Evolutionary conservation across 768 basidiomycete species (phyloP), one percentile per base, ranked within the genome.

Genomic region (Pleurotus djamor): DNA sequence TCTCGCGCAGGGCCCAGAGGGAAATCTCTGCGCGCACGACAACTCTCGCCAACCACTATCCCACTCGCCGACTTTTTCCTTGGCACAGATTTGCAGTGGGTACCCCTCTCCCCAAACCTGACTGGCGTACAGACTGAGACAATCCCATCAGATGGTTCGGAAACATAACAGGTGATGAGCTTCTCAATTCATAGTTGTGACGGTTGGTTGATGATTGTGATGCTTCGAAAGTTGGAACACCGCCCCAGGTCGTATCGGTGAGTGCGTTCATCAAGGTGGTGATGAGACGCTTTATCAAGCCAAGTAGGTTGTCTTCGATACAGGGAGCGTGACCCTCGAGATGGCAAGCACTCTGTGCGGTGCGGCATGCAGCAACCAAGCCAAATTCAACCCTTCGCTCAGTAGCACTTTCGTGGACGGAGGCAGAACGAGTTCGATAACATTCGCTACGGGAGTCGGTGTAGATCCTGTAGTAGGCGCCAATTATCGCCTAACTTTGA

Each of bases 51-150:
- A 6, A 65, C 72, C 33, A 74, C 70, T n/a, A 69, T 79, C 38
- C 80, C 80, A 48, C 68, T 84, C 13, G 72, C 72, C 10, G 82
- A 83, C 69, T 82, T 82, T 66, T 84, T 83, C 71, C 62, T 75
- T 51, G 83, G 83, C 44, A 84, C 83, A 38, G 83, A 84, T 66
- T 74, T 84, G n/a, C 83, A 84, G 80, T 84, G 60, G 66, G 75
- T 60, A 44, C 33, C 36, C 57, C 32, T 6, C 16, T 13, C 33
- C 48, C 63, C 57, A 49, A 5, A 35, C 33, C 45, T 45, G 6
- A 12, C 1, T 12, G n/a, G 2, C 28, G 10, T 5, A 33, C 9
- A 10, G 34, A 17, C 38, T 41, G 38, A 41, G 38, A 41, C 38
- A 3, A 41, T n/a, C 38, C 1, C n/a, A n/a, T 35, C 45, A 83